Conservation (phyloP, 2,329 filamentous ascomycete genomes). For the Cordyceps fumosorosea region DNA sequence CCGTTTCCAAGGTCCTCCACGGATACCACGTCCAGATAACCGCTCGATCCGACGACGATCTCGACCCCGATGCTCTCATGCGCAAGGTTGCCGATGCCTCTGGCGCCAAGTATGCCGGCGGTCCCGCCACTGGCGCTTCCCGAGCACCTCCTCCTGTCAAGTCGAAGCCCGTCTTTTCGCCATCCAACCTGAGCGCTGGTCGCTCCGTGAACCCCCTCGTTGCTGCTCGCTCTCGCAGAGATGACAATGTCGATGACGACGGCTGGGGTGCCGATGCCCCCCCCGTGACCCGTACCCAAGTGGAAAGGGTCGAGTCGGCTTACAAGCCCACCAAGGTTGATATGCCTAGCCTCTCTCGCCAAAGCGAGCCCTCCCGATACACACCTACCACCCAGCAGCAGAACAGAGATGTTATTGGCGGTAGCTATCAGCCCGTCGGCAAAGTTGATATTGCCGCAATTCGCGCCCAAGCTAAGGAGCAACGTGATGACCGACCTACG, state of each 20-base stretch:
- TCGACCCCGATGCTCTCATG: conserved; percentile 80
- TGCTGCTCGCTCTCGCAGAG: conserved; percentile 55
- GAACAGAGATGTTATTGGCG: conserved; percentile 63
- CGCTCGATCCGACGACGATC: conserved; percentile 81
- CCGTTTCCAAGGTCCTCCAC: conserved; percentile 87
- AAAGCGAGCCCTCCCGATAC: conserved; percentile 61
- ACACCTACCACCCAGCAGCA: conserved; percentile 39
- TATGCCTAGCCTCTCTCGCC: conserved; percentile 74
- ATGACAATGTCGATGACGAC: conserved; percentile 65
- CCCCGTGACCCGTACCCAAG: conserved; percentile 74
- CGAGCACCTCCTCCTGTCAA: conserved; percentile 63
- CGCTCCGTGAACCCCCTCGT: conserved; percentile 59
- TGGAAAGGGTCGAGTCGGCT: conserved; percentile 87
- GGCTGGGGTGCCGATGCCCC: conserved; percentile 95
- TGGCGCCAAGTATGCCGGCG: conserved; percentile 84
- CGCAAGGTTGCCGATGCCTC: conserved; percentile 93
- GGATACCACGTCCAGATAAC: conserved; percentile 98
- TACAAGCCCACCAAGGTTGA: conserved; percentile 97
- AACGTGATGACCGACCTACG: conserved; percentile 71
- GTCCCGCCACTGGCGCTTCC: conserved; percentile 46
- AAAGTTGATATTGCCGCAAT: conserved; percentile 97
- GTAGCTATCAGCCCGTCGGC: conserved; percentile 86
- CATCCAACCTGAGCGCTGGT: conserved; percentile 49
- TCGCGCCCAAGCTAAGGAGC: conserved; percentile 63
- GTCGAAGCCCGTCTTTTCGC: conserved; percentile 88